A percentile compares a stretch with the other conserved stretches of the same genome.
Conservation (phyloP, 129 eudicot genomes). For the Kitagawia praeruptora region DNA sequence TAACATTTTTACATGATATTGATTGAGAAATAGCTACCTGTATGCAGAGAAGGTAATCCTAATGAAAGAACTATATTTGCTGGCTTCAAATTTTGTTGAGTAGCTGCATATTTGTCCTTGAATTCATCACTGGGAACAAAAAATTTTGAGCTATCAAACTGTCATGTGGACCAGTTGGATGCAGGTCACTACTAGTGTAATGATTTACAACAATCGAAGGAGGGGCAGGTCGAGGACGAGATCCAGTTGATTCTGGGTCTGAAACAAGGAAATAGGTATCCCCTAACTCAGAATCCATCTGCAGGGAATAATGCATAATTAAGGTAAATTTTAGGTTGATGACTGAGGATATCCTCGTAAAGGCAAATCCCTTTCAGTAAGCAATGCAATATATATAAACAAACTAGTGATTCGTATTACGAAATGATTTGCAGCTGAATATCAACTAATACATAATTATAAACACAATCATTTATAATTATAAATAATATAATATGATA, state of each 20-base stretch:
- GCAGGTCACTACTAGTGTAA: constrained; percentile 11
- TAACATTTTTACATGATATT: not conserved
- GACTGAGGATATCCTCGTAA: constrained; percentile 3
- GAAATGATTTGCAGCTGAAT: not conserved
- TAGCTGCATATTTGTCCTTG: constrained; percentile 20
- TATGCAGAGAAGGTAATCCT: constrained; percentile 68
- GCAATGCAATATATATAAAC: no score
- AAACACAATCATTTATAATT: no score
- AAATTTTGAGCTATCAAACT: constrained; percentile 23
- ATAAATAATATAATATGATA: no score
- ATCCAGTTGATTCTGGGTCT: constrained; percentile 68
- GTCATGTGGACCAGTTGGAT: constrained; percentile 14
- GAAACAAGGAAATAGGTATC: constrained; percentile 63
- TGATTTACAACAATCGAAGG: constrained; percentile 41
- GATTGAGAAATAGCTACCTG: constrained; percentile 49
- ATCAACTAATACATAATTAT: not conserved
- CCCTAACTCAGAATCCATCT: constrained; percentile 61
- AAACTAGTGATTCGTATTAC: not conserved
- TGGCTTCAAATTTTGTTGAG: constrained; percentile 25
- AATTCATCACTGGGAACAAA: constrained; percentile 26
- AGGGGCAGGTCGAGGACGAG: constrained; percentile 79
- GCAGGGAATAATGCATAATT: constrained; percentile 22
- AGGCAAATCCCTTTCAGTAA: not conserved
- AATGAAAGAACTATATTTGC: constrained; percentile 32
- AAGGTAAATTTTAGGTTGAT: constrained; percentile 16